Conservation (phyloP, 345 rosid species). For the Eucalyptus sp. region DNA sequence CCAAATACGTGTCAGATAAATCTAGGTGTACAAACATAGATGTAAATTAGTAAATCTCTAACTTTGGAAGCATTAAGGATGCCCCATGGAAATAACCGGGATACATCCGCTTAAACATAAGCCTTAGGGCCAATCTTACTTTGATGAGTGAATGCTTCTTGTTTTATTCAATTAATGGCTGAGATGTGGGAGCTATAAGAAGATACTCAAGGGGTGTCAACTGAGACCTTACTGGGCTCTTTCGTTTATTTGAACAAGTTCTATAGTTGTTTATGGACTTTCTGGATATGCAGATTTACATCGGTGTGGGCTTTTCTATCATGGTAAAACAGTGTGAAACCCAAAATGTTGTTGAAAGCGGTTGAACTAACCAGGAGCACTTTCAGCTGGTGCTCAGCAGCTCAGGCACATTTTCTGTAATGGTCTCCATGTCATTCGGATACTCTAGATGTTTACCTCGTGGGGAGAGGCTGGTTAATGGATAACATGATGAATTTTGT, state of each 20-base stretch:
- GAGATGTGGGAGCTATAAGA: background rate
- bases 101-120: background rate
- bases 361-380: background rate
- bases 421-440: background rate
- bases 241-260: background rate
- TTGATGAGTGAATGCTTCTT: background rate
- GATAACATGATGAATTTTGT: background rate
- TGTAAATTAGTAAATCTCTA: background rate
- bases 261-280: background rate
- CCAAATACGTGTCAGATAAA: background rate
- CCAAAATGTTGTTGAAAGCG: background rate
- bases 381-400: background rate
- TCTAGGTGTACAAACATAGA: background rate
- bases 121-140: background rate
- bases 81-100: background rate
- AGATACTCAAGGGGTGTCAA: background rate
- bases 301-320: background rate
- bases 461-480: background rate
- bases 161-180: background rate
- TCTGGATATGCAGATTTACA: background rate
- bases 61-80: background rate
- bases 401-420: background rate
- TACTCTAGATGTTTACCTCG: background rate
- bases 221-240: background rate
- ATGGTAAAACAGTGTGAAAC: background rate